These are phyloP conservation scores for Trifolium fragiferum DNA, from an alignment of 306 rosid species.

Conservation along the genomic window DNA sequence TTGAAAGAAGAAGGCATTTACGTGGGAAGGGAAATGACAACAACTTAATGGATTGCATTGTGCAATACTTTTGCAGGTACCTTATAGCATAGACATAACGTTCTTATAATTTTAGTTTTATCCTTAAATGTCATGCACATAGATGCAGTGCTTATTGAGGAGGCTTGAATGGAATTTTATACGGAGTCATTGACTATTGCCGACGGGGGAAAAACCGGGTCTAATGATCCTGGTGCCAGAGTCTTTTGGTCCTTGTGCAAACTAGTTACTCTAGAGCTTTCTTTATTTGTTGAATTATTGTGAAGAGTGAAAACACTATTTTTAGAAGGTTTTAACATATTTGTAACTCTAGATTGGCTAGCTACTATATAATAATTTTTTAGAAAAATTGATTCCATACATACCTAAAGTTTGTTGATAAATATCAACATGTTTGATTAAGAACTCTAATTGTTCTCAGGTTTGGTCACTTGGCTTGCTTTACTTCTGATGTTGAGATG, in stretches of 20 bases:
- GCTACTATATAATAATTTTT: neutral
- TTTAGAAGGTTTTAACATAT: constrained; percentile 23
- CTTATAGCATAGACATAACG: neutral
- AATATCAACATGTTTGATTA: constrained; percentile 28
- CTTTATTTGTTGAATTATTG: constrained; percentile 27
- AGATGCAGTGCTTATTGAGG: constrained; percentile 26
- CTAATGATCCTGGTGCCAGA: constrained; percentile 11
- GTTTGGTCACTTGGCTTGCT: constrained; percentile 94
- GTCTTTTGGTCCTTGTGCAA: constrained; percentile 11
- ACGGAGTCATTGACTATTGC: neutral
- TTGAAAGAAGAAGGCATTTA: constrained; percentile 83
- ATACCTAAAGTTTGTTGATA: constrained; percentile 20
- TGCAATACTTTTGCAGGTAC: constrained; percentile 78
- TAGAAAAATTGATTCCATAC: constrained; percentile 5
- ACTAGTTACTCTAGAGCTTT: constrained; percentile 10
- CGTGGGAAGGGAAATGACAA: constrained; percentile 67
- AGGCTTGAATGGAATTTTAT: constrained; percentile 11
- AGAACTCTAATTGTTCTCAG: constrained; percentile 57
- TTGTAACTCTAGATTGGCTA: constrained; percentile 18
- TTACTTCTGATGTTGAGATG: constrained; percentile 79
- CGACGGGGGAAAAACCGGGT: neutral
- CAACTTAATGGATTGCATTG: constrained; percentile 64
- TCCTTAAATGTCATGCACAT: constrained; percentile 11
- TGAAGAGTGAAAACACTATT: constrained; percentile 5
- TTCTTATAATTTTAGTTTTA: constrained; percentile 10